A percentile compares a stretch with the other conserved stretches of the same genome.
These are phyloP conservation scores for Hyphopichia buzzinii DNA, from an alignment of 1,139 yeast genomes.

Conservation along the genomic window DNA sequence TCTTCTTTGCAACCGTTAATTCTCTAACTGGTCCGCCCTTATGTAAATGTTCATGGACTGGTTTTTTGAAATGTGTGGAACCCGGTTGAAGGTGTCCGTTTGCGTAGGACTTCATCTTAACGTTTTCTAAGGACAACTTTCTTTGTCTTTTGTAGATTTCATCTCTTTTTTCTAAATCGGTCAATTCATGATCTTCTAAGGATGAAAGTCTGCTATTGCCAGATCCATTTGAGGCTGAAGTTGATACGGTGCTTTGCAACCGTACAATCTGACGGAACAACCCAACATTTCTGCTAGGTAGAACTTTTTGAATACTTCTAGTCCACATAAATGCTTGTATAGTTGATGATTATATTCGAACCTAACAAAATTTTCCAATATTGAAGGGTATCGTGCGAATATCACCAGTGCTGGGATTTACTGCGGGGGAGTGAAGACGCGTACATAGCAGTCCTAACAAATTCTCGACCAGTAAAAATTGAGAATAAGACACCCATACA, in stretches of 20 bases:
- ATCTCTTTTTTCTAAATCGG: constrained; percentile 81
- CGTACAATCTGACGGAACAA: background rate
- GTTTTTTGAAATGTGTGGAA: constrained; percentile 83
- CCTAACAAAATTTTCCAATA: no score
- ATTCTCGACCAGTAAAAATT: constrained; percentile 5
- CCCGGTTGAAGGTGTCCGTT: constrained; percentile 79
- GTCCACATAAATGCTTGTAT: background rate
- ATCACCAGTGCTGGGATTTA: background rate
- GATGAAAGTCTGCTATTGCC: no score
- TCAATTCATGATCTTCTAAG: constrained; percentile 35
- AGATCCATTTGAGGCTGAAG: no score
- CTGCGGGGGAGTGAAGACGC: background rate
- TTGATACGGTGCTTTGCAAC: background rate
- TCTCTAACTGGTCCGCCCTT: constrained; percentile 79
- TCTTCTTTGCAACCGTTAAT: constrained; percentile 71
- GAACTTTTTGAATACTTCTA: background rate
- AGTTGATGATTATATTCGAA: no score
- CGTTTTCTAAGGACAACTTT: constrained; percentile 67
- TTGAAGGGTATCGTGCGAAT: background rate
- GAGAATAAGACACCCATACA: background rate
- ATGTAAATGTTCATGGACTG: constrained; percentile 82
- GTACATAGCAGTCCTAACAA: constrained; percentile 2
- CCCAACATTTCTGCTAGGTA: background rate
- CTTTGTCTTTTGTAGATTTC: constrained; percentile 68
- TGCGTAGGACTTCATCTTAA: constrained; percentile 70